Conservation (phyloP, 768 basidiomycete species). For the Xerocomus spinulosus region DNA sequence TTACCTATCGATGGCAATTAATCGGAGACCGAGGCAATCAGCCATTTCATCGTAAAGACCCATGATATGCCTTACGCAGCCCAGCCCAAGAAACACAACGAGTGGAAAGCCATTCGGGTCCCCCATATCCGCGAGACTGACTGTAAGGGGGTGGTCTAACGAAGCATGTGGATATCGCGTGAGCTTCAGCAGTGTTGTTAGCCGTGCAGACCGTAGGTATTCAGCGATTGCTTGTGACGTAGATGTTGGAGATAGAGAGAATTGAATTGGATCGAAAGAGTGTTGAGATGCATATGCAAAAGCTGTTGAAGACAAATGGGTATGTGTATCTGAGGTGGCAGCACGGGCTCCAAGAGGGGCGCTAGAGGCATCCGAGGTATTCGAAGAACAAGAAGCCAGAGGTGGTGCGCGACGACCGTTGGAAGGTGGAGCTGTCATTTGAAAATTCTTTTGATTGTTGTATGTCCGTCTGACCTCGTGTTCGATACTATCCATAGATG, state of each 20-base stretch:
- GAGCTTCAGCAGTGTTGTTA: constrained; percentile 79
- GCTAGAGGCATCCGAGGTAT: constrained; percentile 54
- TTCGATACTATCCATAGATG: constrained; percentile 84
- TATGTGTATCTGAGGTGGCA: constrained; percentile 48
- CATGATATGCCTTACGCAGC: constrained; percentile 92
- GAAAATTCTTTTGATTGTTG: constrained; percentile 46
- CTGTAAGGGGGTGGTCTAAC: constrained; percentile 64
- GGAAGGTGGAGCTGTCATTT: constrained; percentile 35
- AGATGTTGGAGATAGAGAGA: constrained; percentile 46
- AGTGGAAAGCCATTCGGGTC: constrained; percentile 81
- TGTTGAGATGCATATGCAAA: constrained; percentile 21
- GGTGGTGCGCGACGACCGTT: constrained; percentile 38
- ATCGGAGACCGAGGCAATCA: constrained; percentile 72
- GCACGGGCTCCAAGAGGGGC: constrained; percentile 24
- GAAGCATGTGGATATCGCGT: constrained; percentile 78
- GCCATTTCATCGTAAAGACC: constrained; percentile 97
- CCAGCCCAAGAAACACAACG: constrained; percentile 88
- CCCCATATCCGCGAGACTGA: constrained; percentile 94
- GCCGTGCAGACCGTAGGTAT: constrained; percentile 79
- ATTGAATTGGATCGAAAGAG: constrained; percentile 24
- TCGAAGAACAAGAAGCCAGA: constrained; percentile 36
- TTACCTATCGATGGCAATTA: constrained; percentile 92
- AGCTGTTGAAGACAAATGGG: constrained; percentile 43
- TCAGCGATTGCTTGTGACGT: constrained; percentile 73
- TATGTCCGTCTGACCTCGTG: constrained; percentile 74